Evolutionary conservation across 2,329 filamentous ascomycete species (phyloP), one percentile per base, ranked within the genome.

Genomic region (Sclerotinia minor): DNA sequence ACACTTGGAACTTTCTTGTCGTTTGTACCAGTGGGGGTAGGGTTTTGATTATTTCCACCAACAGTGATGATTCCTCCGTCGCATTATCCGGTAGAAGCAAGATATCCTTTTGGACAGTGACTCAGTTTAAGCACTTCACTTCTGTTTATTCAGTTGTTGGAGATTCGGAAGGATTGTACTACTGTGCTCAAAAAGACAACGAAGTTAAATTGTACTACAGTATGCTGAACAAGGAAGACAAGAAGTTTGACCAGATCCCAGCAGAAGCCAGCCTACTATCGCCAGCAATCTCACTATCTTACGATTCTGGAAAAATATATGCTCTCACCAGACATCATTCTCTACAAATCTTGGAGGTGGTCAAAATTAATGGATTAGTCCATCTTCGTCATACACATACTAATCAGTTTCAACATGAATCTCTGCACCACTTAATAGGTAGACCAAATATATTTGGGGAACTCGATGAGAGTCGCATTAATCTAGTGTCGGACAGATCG

Each of bases 1-100:
- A 83, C 67, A 82, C 78, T 0, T 90, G 89, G 77, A 82, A 84
- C 1, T 89, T 87, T 74, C 80, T 92, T 44, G 81, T 92, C 19
- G 82, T 90, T 15, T 82, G 85, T 5, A 86, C 85, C 0, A 81
- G 80, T 44, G 78, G 79, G 13, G 87, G 87, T 1, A 80, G 82
- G 6, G 78, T 91, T 17, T 73, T 88, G 26, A 81, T 90, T 9
- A 80, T 88, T 19, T 83, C 85, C 1, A 80, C 84, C 8, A 76
- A 65, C 75, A 77, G 5, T 29, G 47, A 44, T 17, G 38, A 44
- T n/a, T 11, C 47, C 26, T 32, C 19, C 44, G 8, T 11, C 11
- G 35, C 29, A 19, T 7, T 26, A 55, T 24, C 41, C 3, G 66
- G 59, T 32, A 54, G 41, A 65, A 15, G 66, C 5, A 77, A 70